phyloP scores from a whole-genome alignment of 352 stramenopile species.

The Globisporangium sylvaticum region DNA sequence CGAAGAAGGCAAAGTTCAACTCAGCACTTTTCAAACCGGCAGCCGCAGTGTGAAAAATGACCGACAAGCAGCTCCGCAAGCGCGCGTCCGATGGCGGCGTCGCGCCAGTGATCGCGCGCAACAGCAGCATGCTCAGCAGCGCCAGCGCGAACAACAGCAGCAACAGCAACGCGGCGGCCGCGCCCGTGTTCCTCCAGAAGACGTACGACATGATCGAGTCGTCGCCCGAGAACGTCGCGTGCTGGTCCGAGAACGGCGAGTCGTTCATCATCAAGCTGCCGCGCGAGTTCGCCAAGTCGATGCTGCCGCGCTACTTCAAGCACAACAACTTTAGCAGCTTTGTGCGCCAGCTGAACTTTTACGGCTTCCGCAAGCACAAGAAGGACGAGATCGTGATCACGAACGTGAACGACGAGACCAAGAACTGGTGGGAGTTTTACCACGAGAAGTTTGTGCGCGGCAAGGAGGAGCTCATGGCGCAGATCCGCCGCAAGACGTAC shows the following conservation, averaged over 20 bases:
- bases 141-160: background rate
- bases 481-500: slow-evolving; percentile 88
- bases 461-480: slow-evolving; percentile 79
- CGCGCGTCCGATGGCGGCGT: background rate
- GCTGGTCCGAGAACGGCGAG: slow-evolving; percentile 73
- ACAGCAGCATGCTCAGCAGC: slow-evolving; percentile 6
- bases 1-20: background rate
- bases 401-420: slow-evolving; percentile 67
- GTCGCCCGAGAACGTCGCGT: slow-evolving; percentile 66
- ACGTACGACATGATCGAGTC: slow-evolving; percentile 93
- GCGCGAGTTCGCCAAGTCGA: slow-evolving; percentile 88
- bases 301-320: slow-evolving; percentile 93
- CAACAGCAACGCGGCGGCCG: slow-evolving; percentile 13
- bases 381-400: slow-evolving; percentile 86
- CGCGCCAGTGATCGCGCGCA: slow-evolving; percentile 20
- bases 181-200: slow-evolving; percentile 90
- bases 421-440: slow-evolving; percentile 91
- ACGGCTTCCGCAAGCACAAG: slow-evolving; percentile 93
- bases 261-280: slow-evolving; percentile 92
- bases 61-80: slow-evolving; percentile 14
- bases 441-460: slow-evolving; percentile 88
- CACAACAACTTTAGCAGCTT: slow-evolving; percentile 94
- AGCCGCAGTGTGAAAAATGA: background rate
- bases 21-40: background rate
- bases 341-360: slow-evolving; percentile 93